Evolutionary conservation across 345 rosid species (phyloP), one percentile per base, ranked within the genome.

Genomic region (Brassica rapa): DNA sequence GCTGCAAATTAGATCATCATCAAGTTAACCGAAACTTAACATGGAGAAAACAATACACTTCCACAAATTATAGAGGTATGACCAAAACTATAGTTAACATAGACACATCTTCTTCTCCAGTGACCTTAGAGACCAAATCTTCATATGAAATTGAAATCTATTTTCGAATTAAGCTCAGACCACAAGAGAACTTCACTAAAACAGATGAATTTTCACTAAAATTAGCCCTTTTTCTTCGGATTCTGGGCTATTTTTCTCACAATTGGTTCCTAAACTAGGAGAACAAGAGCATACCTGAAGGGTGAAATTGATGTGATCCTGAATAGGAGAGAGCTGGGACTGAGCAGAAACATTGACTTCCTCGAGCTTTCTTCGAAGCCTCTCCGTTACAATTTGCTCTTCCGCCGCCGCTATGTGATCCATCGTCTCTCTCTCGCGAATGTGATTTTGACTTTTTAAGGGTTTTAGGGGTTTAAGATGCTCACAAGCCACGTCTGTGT

Each of bases 291-390:
- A 15, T 15, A 88, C 98, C 96, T 93, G 98, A 75, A 93, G 96
- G 70, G 96, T 91, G 89, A 88, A 93, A 81, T 87, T 89, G 85
- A 93, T 83, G 59, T 93, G 97, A 73, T 91, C 91, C 79, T 91
- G 94, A 33, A 93, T 80, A 56, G 91, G 90, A 55, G 91, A 74
- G 68, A 93, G 98, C 25, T 93, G 94, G 29, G 87, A 41, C 27
- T 90, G 93, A 66, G 94, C 94, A 60, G 92, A 82, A 3, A 21
- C 53, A 74, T 90, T 89, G 0, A 91, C 97, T 68, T 93, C 85
- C 24, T 85, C 81, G 4, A 91, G 86, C 66, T 88, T 93, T 79
- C 77, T 82, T 57, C 89, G 85, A 80, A 91, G 49, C 68, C 97
- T 88, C 51, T 89, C 97, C 30, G 90, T 82, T 7, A 88, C 84